A percentile compares a stretch with the other conserved stretches of the same genome.
Conservation (phyloP, 139 green algal genomes). For the Chlamydomonas schloesseri region DNA sequence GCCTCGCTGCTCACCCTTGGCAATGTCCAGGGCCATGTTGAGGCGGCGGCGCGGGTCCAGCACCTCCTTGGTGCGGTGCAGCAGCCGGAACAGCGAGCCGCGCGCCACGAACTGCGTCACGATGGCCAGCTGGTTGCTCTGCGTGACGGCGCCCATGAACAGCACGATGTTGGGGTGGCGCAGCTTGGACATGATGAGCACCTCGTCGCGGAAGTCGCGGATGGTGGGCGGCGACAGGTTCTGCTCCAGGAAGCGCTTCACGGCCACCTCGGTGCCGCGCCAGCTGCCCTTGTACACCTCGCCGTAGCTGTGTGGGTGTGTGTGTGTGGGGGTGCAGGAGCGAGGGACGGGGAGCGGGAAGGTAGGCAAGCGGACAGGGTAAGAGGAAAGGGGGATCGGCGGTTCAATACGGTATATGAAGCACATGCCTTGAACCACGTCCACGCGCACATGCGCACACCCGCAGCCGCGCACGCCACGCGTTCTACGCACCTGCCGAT, state of each 20-base stretch:
- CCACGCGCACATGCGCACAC: too few relatives aligned
- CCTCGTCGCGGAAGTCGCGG: constrained; percentile 78
- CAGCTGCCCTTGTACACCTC: constrained; percentile 82
- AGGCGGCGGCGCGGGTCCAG: constrained; percentile 76
- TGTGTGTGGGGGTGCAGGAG: background rate
- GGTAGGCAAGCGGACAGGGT: too few relatives aligned
- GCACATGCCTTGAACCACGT: too few relatives aligned
- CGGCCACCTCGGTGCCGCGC: constrained; percentile 91
- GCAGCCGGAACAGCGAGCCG: constrained; percentile 79
- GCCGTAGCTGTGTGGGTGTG: constrained; percentile 10
- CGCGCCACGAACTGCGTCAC: constrained; percentile 85
- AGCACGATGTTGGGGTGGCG: constrained; percentile 86
- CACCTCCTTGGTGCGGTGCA: constrained; percentile 67
- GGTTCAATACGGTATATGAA: too few relatives aligned
- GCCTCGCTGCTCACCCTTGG: constrained; percentile 56
- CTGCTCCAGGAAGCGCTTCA: constrained; percentile 92
- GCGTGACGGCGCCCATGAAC: constrained; percentile 75
- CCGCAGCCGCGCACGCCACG: constrained; percentile 55
- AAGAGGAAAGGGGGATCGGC: too few relatives aligned
- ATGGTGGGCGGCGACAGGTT: constrained; percentile 53
- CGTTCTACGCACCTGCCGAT: constrained; percentile 87
- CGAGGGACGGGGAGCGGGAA: background rate
- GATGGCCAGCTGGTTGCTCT: constrained; percentile 74
- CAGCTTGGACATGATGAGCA: constrained; percentile 75
- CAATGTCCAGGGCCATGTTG: constrained; percentile 88